phyloP scores from a whole-genome alignment of 192 early-diverging fungal genomes.

The Backusella liffmaniae region DNA sequence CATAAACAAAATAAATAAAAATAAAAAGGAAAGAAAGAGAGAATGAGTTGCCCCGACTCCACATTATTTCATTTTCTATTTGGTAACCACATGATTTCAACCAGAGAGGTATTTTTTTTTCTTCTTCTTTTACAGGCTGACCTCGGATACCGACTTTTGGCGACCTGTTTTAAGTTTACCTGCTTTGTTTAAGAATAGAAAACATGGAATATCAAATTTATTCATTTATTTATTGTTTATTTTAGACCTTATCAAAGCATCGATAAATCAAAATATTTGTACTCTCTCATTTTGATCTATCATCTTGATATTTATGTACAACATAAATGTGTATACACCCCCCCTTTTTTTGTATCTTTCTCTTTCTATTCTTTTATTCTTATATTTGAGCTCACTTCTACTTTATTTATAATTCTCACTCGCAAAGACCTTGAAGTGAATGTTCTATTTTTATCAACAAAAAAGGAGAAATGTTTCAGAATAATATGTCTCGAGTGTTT shows the following conservation, averaged over 20 bases:
- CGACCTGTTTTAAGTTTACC: not conserved
- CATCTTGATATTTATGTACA: not conserved
- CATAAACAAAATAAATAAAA: not conserved
- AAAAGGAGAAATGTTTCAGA: not conserved
- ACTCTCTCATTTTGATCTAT: not conserved
- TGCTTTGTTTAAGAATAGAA: not conserved
- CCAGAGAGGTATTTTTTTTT: not conserved
- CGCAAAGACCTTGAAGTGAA: too few relatives aligned
- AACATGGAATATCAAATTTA: not conserved
- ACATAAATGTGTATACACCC: not conserved
- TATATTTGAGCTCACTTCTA: not conserved
- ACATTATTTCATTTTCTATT: not conserved
- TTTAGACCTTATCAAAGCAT: not conserved
- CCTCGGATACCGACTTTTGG: not conserved
- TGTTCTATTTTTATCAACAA: not conserved
- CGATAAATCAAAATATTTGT: not conserved
- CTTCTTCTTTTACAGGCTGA: not conserved
- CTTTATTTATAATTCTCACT: too few relatives aligned
- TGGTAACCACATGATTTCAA: not conserved
- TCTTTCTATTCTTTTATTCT: not conserved
- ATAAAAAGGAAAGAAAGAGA: not conserved
- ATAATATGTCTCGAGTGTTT: not conserved
- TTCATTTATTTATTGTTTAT: not conserved
- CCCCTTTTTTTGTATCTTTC: not conserved
- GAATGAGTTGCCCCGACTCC: not conserved